These are phyloP conservation scores for Hemisphaericaspora nanyangensis DNA, from an alignment of 805 yeast genomes.

Conservation along the genomic window DNA sequence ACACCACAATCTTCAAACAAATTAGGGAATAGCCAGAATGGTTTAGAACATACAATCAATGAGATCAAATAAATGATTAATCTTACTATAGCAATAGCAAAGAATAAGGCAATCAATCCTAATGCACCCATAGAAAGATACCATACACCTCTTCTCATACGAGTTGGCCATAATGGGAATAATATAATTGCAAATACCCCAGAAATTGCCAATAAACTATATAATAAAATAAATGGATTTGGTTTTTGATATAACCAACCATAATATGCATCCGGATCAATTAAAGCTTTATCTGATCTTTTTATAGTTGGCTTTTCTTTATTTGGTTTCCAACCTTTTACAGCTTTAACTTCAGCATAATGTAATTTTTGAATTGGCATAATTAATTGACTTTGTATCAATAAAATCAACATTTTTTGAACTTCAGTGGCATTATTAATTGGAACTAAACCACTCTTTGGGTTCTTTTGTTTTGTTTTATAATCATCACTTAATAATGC, in stretches of 20 bases:
- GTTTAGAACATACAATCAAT: constrained; percentile 55
- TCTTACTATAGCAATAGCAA: constrained; percentile 75
- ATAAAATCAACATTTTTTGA: constrained; percentile 54
- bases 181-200: constrained; percentile 61
- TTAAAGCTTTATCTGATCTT: constrained; percentile 52
- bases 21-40: constrained; percentile 96
- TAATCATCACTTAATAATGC: constrained; percentile 76
- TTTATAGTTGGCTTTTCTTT: constrained; percentile 60
- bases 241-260: constrained; percentile 80
- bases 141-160: constrained; percentile 89
- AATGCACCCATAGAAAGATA: constrained; percentile 75
- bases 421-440: constrained; percentile 50
- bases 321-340: constrained; percentile 57
- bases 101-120: constrained; percentile 70
- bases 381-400: constrained; percentile 72
- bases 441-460: constrained; percentile 42
- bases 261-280: constrained; percentile 67
- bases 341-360: constrained; percentile 58
- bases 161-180: constrained; percentile 94
- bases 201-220: constrained; percentile 62
- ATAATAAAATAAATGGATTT: constrained; percentile 58
- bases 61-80: constrained; percentile 64
- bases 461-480: constrained; percentile 45
- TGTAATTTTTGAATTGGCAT: constrained; percentile 74
- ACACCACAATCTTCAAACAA: constrained; percentile 94